Percentiles rank a stretch among this genome's conserved stretches.
Evolutionary conservation across 2,329 filamentous ascomycete genomes (phyloP).

Genomic region (Apiospora marii): DNA sequence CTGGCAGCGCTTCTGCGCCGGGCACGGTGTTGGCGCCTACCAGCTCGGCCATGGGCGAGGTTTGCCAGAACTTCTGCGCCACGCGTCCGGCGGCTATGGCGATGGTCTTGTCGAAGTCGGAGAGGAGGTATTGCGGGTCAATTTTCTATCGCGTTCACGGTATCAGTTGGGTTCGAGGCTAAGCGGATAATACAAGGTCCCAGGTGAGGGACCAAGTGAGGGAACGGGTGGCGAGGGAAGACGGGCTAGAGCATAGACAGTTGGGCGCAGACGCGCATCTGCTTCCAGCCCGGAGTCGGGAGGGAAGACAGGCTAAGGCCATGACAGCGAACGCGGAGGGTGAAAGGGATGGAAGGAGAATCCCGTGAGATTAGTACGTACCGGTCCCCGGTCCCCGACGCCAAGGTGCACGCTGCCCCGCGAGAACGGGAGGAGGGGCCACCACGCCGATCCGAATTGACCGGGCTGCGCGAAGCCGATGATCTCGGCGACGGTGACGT

Average conservation of each 20-base stretch:
- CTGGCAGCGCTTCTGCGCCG: slow-evolving; percentile 34
- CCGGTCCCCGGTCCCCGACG: slow-evolving; percentile 34
- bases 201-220: too few relatives aligned
- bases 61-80: slow-evolving; percentile 43
- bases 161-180: background rate
- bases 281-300: too few relatives aligned
- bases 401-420: slow-evolving; percentile 51
- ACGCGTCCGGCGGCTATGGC: slow-evolving; percentile 41
- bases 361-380: background rate
- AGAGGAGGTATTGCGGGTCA: slow-evolving; percentile 45
- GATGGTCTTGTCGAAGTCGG: slow-evolving; percentile 46
- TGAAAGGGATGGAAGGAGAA: background rate
- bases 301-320: too few relatives aligned
- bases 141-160: slow-evolving; percentile 40
- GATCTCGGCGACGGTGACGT: slow-evolving; percentile 55
- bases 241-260: too few relatives aligned
- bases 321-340: background rate
- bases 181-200: too few relatives aligned
- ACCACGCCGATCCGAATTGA: slow-evolving; percentile 37
- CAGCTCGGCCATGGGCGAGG: slow-evolving; percentile 36
- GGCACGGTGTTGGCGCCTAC: slow-evolving; percentile 35
- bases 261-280: too few relatives aligned
- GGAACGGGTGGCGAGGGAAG: too few relatives aligned
- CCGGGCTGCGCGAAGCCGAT: slow-evolving; percentile 35
- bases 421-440: slow-evolving; percentile 48